A percentile compares a stretch with the other conserved stretches of the same genome.
These are phyloP conservation scores for Talaromyces sp. DNA, from an alignment of 2,329 filamentous ascomycete genomes.

Conservation along the genomic window DNA sequence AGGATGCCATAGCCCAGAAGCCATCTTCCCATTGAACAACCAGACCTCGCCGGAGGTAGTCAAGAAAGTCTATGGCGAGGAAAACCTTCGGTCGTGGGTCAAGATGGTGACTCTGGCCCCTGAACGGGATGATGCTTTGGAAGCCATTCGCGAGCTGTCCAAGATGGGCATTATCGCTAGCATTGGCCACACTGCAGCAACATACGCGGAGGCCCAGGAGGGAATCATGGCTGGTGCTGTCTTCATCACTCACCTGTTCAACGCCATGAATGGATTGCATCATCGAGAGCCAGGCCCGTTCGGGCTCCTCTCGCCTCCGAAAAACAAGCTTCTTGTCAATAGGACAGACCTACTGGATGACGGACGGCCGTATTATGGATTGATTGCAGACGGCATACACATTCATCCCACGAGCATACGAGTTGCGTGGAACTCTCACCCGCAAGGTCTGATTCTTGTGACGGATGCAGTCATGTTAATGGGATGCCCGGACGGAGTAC, in stretches of 20 bases:
- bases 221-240: slow-evolving; percentile 10
- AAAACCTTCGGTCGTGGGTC: slow-evolving; percentile 7
- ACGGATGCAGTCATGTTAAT: slow-evolving; percentile 16
- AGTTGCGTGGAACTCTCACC: slow-evolving; percentile 11
- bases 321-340: neutral
- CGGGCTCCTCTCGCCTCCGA: slow-evolving; percentile 8
- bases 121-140: slow-evolving; percentile 12
- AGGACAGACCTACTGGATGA: slow-evolving; percentile 14
- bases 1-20: slow-evolving; percentile 3
- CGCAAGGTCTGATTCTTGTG: slow-evolving; percentile 12
- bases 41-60: neutral
- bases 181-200: slow-evolving; percentile 13
- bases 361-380: slow-evolving; percentile 14
- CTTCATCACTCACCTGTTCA: slow-evolving; percentile 15
- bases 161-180: slow-evolving; percentile 10
- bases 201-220: slow-evolving; percentile 7
- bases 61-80: slow-evolving; percentile 1
- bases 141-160: slow-evolving; percentile 12
- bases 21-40: neutral
- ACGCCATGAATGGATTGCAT: slow-evolving; percentile 14
- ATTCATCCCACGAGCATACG: slow-evolving; percentile 13
- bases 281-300: slow-evolving; percentile 14
- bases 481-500: slow-evolving; percentile 13
- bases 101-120: slow-evolving; percentile 15
- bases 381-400: slow-evolving; percentile 16